These are phyloP conservation scores for Rhizopus stolonifer DNA, from an alignment of 371 early-diverging fungal genomes.

Conservation along the genomic window DNA sequence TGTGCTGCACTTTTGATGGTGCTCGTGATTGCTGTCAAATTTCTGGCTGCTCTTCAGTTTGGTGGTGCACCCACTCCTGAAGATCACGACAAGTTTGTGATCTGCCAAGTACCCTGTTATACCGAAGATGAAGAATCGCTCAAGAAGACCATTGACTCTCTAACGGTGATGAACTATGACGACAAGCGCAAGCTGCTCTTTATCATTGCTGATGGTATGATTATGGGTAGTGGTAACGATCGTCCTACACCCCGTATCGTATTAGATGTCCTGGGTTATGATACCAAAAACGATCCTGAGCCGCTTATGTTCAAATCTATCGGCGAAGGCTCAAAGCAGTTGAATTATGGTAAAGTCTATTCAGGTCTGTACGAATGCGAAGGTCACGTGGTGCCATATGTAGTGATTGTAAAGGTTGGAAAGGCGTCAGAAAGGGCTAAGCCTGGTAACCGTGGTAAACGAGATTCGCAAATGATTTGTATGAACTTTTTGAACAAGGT, in stretches of 20 bases:
- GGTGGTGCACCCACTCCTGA: constrained; percentile 76
- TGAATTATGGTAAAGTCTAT: constrained; percentile 97
- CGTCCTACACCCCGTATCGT: constrained; percentile 97
- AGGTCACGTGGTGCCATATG: constrained; percentile 90
- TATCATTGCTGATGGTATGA: constrained; percentile 91
- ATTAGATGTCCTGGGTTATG: constrained; percentile 91
- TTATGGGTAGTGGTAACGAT: constrained; percentile 96
- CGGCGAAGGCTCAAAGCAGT: constrained; percentile 87
- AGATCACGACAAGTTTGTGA: constrained; percentile 83
- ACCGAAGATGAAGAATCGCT: constrained; percentile 95
- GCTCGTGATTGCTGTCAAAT: constrained; percentile 88
- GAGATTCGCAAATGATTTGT: constrained; percentile 98
- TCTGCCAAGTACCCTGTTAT: constrained; percentile 94
- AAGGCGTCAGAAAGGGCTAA: constrained; percentile 75
- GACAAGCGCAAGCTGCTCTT: constrained; percentile 95
- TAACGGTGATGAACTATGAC: constrained; percentile 88
- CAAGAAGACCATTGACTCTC: constrained; percentile 93
- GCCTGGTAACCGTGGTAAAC: constrained; percentile 99
- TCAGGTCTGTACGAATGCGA: constrained; percentile 93
- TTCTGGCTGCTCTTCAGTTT: constrained; percentile 88
- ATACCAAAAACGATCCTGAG: constrained; percentile 85
- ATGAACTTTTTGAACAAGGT: constrained; percentile 99
- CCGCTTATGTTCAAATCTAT: constrained; percentile 91
- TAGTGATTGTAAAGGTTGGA: constrained; percentile 96
- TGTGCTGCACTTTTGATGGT: constrained; percentile 78